phyloP scores from a whole-genome alignment of 345 rosid genomes.

The Populus davidiana region DNA sequence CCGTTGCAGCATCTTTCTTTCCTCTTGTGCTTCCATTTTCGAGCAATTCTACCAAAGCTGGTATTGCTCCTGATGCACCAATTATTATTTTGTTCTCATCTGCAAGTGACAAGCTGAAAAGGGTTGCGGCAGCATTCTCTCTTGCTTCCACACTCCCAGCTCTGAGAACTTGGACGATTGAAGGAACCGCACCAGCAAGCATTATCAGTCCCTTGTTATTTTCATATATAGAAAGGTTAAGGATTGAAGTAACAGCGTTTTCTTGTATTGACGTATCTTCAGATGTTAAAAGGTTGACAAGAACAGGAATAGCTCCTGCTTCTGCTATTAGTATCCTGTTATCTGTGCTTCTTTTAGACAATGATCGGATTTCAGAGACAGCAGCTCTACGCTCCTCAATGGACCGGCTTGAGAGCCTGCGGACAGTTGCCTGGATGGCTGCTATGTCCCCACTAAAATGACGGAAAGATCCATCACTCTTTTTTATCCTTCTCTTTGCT shows the following conservation, averaged over 20 bases:
- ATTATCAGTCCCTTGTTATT: slow-evolving; percentile 71
- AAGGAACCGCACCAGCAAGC: slow-evolving; percentile 84
- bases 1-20: slow-evolving; percentile 93
- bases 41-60: slow-evolving; percentile 70
- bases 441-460: slow-evolving; percentile 65
- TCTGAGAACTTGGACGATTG: slow-evolving; percentile 77
- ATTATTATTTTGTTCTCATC: slow-evolving; percentile 91
- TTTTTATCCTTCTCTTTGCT: slow-evolving; percentile 58
- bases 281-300: slow-evolving; percentile 59
- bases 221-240: slow-evolving; percentile 85
- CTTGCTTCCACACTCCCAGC: slow-evolving; percentile 84
- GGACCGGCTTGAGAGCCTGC: slow-evolving; percentile 56
- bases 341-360: slow-evolving; percentile 83
- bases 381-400: slow-evolving; percentile 59
- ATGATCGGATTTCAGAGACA: slow-evolving; percentile 65
- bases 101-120: slow-evolving; percentile 80
- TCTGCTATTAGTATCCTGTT: slow-evolving; percentile 79
- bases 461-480: slow-evolving; percentile 59
- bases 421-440: slow-evolving; percentile 60
- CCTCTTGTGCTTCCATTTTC: slow-evolving; percentile 71
- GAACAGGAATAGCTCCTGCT: slow-evolving; percentile 81
- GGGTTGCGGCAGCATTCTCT: slow-evolving; percentile 95
- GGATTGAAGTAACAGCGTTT: slow-evolving; percentile 81
- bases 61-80: slow-evolving; percentile 86
- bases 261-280: slow-evolving; percentile 61